Conservation (phyloP, 805 yeast genomes). For the Scheffersomyces ergatensis region DNA sequence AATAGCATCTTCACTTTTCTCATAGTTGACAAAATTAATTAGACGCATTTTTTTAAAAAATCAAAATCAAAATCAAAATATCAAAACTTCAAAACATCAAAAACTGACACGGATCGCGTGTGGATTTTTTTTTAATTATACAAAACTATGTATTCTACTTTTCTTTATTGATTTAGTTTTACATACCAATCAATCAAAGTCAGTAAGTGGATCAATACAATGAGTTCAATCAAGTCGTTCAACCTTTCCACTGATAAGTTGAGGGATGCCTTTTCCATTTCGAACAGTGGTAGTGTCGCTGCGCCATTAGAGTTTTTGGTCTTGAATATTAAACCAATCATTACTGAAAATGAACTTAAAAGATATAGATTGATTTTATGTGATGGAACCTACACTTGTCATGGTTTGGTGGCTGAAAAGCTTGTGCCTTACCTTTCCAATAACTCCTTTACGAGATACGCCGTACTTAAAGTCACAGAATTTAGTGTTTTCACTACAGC, state of each 20-base stretch:
- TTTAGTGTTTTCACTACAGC: slow-evolving; percentile 46
- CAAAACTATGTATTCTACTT: too few relatives aligned
- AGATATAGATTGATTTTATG: slow-evolving; percentile 34
- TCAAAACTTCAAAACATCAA: too few relatives aligned
- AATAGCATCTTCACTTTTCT: too few relatives aligned
- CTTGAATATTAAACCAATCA: slow-evolving; percentile 29
- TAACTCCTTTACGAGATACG: slow-evolving; percentile 44
- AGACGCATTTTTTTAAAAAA: background rate
- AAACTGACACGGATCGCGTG: slow-evolving; percentile 1
- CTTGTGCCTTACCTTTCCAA: slow-evolving; percentile 38
- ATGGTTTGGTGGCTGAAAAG: slow-evolving; percentile 40
- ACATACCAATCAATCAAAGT: too few relatives aligned
- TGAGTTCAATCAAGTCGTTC: slow-evolving; percentile 6
- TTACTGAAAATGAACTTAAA: slow-evolving; percentile 17
- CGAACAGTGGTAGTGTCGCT: slow-evolving; percentile 12
- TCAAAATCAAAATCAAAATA: too few relatives aligned
- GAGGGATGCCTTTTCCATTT: slow-evolving; percentile 19
- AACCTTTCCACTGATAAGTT: slow-evolving; percentile 23
- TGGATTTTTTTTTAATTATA: too few relatives aligned
- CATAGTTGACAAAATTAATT: too few relatives aligned
- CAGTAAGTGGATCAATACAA: too few relatives aligned
- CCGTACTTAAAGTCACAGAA: slow-evolving; percentile 39
- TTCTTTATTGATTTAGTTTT: too few relatives aligned
- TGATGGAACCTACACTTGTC: slow-evolving; percentile 37
- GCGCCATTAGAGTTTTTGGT: slow-evolving; percentile 31